A percentile compares a stretch with the other conserved stretches of the same genome.
These are phyloP conservation scores for Metarhizium sp. DNA, from an alignment of 2,329 filamentous ascomycete genomes.

Conservation along the genomic window DNA sequence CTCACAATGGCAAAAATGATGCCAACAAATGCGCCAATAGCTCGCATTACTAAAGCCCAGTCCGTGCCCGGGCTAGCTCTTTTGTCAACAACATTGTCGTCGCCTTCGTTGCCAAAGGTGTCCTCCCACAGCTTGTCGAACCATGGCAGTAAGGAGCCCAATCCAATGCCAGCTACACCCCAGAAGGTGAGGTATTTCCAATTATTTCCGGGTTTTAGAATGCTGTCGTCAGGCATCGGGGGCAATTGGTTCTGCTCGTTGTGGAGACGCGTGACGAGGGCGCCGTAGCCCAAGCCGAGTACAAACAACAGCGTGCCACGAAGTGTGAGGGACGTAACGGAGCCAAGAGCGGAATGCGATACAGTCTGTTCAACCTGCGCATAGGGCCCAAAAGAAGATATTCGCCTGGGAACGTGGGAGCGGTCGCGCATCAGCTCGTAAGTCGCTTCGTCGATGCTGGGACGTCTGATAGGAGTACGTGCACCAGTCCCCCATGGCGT, in stretches of 20 bases:
- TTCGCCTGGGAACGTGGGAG: slow-evolving; percentile 23
- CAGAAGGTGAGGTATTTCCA: slow-evolving; percentile 70
- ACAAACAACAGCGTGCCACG: slow-evolving; percentile 61
- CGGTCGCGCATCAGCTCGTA: slow-evolving; percentile 34
- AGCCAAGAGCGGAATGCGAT: slow-evolving; percentile 13
- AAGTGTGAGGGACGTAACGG: slow-evolving; percentile 39
- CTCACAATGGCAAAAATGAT: slow-evolving; percentile 67
- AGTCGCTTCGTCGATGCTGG: slow-evolving; percentile 33
- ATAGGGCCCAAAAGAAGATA: slow-evolving; percentile 23
- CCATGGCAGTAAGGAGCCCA: slow-evolving; percentile 77
- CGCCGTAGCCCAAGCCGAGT: slow-evolving; percentile 75
- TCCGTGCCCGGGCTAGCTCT: slow-evolving; percentile 43
- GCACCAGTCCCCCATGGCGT: slow-evolving; percentile 75
- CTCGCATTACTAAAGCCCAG: slow-evolving; percentile 59
- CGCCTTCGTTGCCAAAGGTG: slow-evolving; percentile 29
- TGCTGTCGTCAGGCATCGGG: slow-evolving; percentile 40
- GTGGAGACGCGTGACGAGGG: slow-evolving; percentile 72
- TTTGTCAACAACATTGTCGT: slow-evolving; percentile 16
- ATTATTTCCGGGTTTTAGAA: slow-evolving; percentile 33
- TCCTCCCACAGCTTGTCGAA: slow-evolving; percentile 69
- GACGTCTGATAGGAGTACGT: slow-evolving; percentile 50
- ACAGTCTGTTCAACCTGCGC: slow-evolving; percentile 13
- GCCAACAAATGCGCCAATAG: slow-evolving; percentile 51
- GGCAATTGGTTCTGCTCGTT: slow-evolving; percentile 53
- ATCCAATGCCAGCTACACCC: slow-evolving; percentile 67